These are phyloP conservation scores for Calonectria henricotiae DNA, from an alignment of 2,329 filamentous ascomycete genomes.

Conservation along the genomic window DNA sequence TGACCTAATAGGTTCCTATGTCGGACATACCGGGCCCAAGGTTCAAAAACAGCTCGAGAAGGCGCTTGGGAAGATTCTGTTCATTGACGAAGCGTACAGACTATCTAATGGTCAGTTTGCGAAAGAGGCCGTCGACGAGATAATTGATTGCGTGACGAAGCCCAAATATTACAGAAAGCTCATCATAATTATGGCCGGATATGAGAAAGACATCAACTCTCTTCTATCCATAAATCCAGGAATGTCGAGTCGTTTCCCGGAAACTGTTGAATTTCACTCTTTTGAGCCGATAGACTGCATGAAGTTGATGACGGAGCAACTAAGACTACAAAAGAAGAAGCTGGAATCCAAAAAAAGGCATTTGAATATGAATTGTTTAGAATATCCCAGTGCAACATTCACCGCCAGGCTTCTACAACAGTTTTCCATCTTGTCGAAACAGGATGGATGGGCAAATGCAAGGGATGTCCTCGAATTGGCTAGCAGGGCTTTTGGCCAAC, in stretches of 20 bases:
- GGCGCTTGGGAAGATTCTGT: constrained; percentile 77
- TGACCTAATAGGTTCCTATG: constrained; percentile 78
- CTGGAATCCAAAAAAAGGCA: constrained; percentile 43
- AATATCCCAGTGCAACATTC: constrained; percentile 41
- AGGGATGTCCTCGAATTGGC: constrained; percentile 73
- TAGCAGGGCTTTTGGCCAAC: constrained; percentile 65
- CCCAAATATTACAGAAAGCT: constrained; percentile 73
- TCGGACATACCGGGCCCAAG: constrained; percentile 81
- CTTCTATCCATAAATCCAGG: constrained; percentile 76
- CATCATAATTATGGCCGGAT: constrained; percentile 80
- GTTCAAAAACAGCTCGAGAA: constrained; percentile 72
- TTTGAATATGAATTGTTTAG: constrained; percentile 51
- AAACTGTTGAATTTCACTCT: constrained; percentile 71
- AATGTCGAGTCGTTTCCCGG: constrained; percentile 77
- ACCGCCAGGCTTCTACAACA: constrained; percentile 34
- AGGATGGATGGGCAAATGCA: constrained; percentile 75
- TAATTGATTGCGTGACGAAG: constrained; percentile 70
- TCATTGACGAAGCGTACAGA: constrained; percentile 82
- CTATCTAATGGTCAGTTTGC: constrained; percentile 72
- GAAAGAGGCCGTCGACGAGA: constrained; percentile 70
- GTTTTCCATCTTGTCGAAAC: constrained; percentile 61
- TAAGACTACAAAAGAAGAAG: constrained; percentile 56
- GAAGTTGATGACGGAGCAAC: constrained; percentile 55
- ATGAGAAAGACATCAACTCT: constrained; percentile 76
- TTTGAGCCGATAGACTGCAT: constrained; percentile 63